Conservation (phyloP, 352 stramenopile species). For the Pythium inflatum region DNA sequence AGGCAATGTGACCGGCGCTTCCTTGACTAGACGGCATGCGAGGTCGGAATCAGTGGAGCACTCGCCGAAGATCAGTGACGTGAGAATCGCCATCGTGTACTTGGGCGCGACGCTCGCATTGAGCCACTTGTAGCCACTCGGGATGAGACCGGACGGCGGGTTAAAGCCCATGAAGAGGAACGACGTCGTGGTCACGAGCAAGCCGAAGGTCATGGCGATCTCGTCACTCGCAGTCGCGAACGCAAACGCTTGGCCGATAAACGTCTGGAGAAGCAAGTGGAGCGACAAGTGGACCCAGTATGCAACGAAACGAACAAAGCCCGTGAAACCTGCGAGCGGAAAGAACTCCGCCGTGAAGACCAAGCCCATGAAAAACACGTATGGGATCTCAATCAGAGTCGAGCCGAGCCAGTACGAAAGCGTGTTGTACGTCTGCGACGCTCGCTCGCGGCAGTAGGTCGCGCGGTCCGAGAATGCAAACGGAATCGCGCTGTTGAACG, state of each 20-base stretch:
- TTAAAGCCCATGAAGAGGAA: slow-evolving; percentile 81
- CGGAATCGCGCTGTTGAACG: neutral
- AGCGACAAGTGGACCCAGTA: slow-evolving; percentile 11
- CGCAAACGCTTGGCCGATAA: slow-evolving; percentile 4
- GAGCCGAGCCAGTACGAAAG: neutral
- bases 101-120: slow-evolving; percentile 45
- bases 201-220: neutral
- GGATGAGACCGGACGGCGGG: slow-evolving; percentile 53
- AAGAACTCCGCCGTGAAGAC: slow-evolving; percentile 1
- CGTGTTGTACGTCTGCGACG: slow-evolving; percentile 8
- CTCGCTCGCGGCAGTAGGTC: neutral
- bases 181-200: slow-evolving; percentile 39
- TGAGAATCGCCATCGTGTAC: slow-evolving; percentile 29
- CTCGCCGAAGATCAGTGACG: slow-evolving; percentile 33
- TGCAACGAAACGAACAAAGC: neutral
- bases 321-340: neutral
- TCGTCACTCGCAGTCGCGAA: slow-evolving; percentile 5
- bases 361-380: neutral
- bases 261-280: slow-evolving; percentile 6
- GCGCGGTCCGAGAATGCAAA: neutral
- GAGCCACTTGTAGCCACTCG: slow-evolving; percentile 54
- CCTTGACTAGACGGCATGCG: slow-evolving; percentile 13
- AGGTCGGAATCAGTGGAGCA: slow-evolving; percentile 19
- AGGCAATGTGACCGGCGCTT: slow-evolving; percentile 20
- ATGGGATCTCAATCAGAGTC: neutral